Base-by-base conservation (phyloP, 805 yeast species). In the Dipodascus albidus region DNA sequence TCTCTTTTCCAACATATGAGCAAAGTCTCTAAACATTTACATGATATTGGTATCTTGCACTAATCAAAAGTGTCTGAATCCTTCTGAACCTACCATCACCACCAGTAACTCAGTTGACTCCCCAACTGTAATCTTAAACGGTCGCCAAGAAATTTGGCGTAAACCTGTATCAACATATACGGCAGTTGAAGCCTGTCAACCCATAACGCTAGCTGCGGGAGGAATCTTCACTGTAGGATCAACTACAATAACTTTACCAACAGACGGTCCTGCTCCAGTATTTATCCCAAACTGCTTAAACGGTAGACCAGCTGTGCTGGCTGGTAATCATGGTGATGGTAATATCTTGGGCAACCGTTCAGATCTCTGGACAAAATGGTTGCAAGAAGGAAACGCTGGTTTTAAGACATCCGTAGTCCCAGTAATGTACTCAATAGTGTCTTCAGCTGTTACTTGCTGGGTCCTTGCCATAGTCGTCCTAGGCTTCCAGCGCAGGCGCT, bases 371-470 rank as follows among this genome's bases (percentile, higher is more conserved):
- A 17, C 9, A 38, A 19, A 38, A 14, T 38, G 44, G 44, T 11
- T 38, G 6, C 8, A 17, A 38, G 20, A 38, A n/a, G 44, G 44
- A 14, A 17, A 38, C 15, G 44, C 44, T 17, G 15, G 44, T n/a
- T 38, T 38, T 19, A 38, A 38, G 20, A 38, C 44, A 14, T 38
- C 44, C 20, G n/a, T 38, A 4, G 83, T 77, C 55, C 81, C 89
- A 0, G 73, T 82, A 41, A 69, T 84, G 1, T 80, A 81, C 62
- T 76, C 86, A 0, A 63, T 84, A 20, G 75, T 87, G 8, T 75
- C 81, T 0, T 81, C 84, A 63, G 78, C 84, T 3, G 83, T 84
- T 19, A 76, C 84, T 3, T 77, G 85, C 2, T 70, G 82, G 66
- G 80, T 83, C 79, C 57, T 68, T 82, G 22, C 49, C 8, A n/a